A percentile compares a stretch with the other conserved stretches of the same genome.
phyloP scores from a whole-genome alignment of 75 land plant species.

The Selaginella moellendorffii region DNA sequence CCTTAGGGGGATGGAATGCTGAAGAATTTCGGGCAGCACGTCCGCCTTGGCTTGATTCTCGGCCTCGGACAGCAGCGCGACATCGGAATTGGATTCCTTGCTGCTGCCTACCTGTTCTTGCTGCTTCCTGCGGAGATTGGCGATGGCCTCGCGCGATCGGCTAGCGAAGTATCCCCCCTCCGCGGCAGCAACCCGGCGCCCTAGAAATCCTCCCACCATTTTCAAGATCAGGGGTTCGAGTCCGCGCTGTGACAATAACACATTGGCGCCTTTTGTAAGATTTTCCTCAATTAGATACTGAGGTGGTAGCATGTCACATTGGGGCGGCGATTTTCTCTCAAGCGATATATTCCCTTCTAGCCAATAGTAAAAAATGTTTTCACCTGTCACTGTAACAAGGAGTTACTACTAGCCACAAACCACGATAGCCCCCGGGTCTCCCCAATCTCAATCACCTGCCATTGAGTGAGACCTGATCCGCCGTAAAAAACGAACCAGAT shows the following conservation, averaged over 20 bases:
- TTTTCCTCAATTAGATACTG: no score
- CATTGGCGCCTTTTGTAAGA: no score
- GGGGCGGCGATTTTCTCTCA: no score
- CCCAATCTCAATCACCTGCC: background rate
- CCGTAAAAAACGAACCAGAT: background rate
- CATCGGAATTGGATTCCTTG: background rate
- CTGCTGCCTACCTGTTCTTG: background rate
- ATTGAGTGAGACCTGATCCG: background rate
- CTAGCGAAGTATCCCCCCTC: background rate
- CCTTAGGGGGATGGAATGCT: background rate
- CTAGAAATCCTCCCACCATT: no score
- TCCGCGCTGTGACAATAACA: no score
- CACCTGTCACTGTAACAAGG: no score
- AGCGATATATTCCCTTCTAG: no score
- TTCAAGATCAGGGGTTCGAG: no score
- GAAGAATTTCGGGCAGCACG: background rate
- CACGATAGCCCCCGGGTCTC: no score
- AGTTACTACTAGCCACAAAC: no score
- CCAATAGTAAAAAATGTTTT: no score
- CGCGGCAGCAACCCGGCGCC: background rate
- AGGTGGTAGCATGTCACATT: no score
- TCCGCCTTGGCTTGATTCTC: background rate
- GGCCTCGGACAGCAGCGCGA: background rate
- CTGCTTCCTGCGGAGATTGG: background rate
- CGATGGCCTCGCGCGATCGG: background rate